Conservation (phyloP, 1,284 basidiomycete genomes). For the Cronartium quercuum region DNA sequence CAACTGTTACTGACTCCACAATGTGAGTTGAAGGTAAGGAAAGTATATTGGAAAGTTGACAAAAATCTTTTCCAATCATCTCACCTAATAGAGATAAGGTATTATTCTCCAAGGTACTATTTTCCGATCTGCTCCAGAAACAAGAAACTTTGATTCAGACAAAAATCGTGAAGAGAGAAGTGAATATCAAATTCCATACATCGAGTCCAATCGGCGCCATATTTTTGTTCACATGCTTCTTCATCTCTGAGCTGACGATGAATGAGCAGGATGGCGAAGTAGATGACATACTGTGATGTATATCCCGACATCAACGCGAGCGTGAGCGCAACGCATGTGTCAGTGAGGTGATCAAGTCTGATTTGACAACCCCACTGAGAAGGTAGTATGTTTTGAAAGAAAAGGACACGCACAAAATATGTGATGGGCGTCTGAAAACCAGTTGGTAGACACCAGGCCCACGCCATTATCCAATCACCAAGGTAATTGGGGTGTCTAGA, state of each 20-base stretch:
- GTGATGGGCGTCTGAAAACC: constrained; percentile 86
- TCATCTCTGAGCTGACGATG: constrained; percentile 90
- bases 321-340: not conserved
- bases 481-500: constrained; percentile 72
- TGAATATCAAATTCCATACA: not conserved
- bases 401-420: constrained; percentile 67
- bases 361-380: too few species aligned
- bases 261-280: constrained; percentile 82
- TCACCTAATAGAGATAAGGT: constrained; percentile 19
- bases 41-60: too few species aligned
- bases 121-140: constrained; percentile 10
- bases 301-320: not conserved
- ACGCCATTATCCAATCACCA: constrained; percentile 81
- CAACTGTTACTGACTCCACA: too few species aligned
- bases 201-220: constrained; percentile 43
- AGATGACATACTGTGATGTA: constrained; percentile 60
- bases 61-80: too few species aligned
- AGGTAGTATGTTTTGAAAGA: too few species aligned
- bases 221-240: constrained; percentile 83
- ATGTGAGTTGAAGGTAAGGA: too few species aligned
- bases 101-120: constrained; percentile 29
- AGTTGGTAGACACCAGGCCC: constrained; percentile 89
- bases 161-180: not conserved
- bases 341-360: not conserved
- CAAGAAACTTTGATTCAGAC: not conserved